Conservation (phyloP, 768 basidiomycete genomes). For the Russula lepida region DNA sequence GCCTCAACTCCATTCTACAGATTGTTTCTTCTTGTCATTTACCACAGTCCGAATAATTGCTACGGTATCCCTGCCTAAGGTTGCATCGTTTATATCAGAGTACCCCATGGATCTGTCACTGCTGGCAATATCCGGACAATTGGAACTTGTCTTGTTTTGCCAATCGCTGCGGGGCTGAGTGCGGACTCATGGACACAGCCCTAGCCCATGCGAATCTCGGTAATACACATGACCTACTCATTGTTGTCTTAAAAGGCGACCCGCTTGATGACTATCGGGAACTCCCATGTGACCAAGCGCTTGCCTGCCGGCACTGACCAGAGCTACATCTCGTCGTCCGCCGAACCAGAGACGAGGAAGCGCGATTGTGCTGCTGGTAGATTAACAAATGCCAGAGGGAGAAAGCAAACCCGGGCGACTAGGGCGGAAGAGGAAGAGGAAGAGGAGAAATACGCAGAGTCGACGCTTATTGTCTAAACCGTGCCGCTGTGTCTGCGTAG, state of each 20-base stretch:
- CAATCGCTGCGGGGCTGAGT: too few species aligned
- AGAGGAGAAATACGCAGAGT: constrained; percentile 51
- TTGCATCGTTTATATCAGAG: neutral
- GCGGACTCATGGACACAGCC: too few species aligned
- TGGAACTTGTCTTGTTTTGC: neutral
- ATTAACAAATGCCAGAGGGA: neutral
- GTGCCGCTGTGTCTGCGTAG: constrained; percentile 91
- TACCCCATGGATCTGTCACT: neutral
- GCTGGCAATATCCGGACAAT: neutral
- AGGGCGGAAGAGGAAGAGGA: neutral
- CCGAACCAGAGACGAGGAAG: constrained; percentile 84
- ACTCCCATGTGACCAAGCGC: constrained; percentile 93
- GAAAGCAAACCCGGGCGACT: too few species aligned
- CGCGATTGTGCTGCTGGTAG: constrained; percentile 57
- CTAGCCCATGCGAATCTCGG: too few species aligned
- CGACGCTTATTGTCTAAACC: constrained; percentile 94
- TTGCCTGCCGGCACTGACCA: constrained; percentile 89
- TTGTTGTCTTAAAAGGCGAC: too few species aligned
- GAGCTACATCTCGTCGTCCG: constrained; percentile 86
- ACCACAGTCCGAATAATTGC: neutral
- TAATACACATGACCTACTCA: too few species aligned
- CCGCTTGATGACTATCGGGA: constrained; percentile 96
- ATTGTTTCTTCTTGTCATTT: neutral
- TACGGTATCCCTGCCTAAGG: neutral
- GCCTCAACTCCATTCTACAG: neutral